Evolutionary conservation across 1,284 basidiomycete genomes (phyloP), one percentile per base, ranked within the genome.

Genomic region (Fomitopsis betulina): DNA sequence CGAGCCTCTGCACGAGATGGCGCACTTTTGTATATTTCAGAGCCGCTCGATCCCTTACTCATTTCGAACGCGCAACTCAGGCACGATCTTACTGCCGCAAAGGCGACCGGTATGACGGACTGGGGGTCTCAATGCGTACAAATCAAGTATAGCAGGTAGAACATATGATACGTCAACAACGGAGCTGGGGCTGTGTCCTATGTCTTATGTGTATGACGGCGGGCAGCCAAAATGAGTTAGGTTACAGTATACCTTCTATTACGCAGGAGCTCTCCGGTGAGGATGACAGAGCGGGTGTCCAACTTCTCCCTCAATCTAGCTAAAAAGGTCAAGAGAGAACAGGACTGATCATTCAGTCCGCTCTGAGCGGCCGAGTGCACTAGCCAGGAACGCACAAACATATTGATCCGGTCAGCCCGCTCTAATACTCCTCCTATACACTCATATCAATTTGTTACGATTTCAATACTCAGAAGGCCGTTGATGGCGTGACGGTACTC

Each of bases 61-160:
- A 53, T 55, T 40, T 45, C 47, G 54, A 58, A 19, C 53, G 57
- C 47, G 53, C 19, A 40, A 51, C 30, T 62, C 70, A 72, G 70
- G 70, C 69, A 72, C 70, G 62, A 68, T 67, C 67, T 68, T 68
- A 70, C 68, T 68, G 70, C 70, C 70, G 68, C 69, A 68, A 69
- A 64, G 66, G 52, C 60, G 49, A 61, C 58, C 53, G 61, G 49
- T 58, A 54, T 51, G 40, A 62, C 61, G 62, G 65, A 39, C 57
- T 45, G 42, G 45, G 35, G 32, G 54, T 47, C 37, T 32, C 45
- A 52, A 30, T 40, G 43, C 42, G 33, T 39, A 60, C 64, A 65
- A 63, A 67, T 63, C 43, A 23, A 66, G 65, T 64, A 62, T 64
- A 57, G 63, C 58, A 54, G 50, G 61, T 60, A 60, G 58, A 47